These are phyloP conservation scores for Phytophthora cryptogea DNA, from an alignment of 352 stramenopile genomes.

Conservation along the genomic window DNA sequence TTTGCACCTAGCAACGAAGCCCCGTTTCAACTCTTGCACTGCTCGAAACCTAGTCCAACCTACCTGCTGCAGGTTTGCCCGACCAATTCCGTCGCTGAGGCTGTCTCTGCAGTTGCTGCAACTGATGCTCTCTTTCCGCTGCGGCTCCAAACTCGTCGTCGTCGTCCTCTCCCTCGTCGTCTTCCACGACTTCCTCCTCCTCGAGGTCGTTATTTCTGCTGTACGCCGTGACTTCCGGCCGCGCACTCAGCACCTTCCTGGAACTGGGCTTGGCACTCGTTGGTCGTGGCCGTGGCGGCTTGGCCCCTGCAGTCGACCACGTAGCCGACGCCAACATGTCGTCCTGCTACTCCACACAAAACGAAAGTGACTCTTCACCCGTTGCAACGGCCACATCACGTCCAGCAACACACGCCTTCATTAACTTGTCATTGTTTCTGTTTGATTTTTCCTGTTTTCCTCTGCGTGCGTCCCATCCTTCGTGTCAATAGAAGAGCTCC, in stretches of 20 bases:
- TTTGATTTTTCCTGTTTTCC: conserved; percentile 12
- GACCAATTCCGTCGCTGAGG: conserved; percentile 22
- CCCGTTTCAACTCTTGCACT: not conserved
- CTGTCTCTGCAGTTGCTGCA: conserved; percentile 13
- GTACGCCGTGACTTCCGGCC: conserved; percentile 25
- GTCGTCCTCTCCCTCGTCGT: conserved; percentile 37
- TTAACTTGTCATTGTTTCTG: conserved; percentile 35
- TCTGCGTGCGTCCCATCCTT: no score
- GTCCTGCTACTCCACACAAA: not conserved
- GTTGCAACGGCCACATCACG: conserved; percentile 20
- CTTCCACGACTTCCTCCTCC: conserved; percentile 40
- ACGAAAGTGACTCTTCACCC: conserved; percentile 23
- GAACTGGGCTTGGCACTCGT: conserved; percentile 53
- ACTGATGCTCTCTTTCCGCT: conserved; percentile 28
- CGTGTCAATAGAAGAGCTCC: not conserved
- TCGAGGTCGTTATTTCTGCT: conserved; percentile 28
- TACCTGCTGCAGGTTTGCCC: conserved; percentile 6
- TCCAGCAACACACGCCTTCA: conserved; percentile 9
- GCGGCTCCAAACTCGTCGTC: conserved; percentile 46
- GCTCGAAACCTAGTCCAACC: not conserved
- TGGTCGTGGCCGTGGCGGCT: conserved; percentile 35
- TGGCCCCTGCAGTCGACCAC: conserved; percentile 19
- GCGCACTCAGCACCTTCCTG: conserved; percentile 13
- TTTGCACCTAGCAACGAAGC: conserved; percentile 14
- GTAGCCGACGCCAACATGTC: conserved; percentile 21